Base-by-base conservation (phyloP, 257 asterid genomes). In the Solanum bulbocastanum region DNA sequence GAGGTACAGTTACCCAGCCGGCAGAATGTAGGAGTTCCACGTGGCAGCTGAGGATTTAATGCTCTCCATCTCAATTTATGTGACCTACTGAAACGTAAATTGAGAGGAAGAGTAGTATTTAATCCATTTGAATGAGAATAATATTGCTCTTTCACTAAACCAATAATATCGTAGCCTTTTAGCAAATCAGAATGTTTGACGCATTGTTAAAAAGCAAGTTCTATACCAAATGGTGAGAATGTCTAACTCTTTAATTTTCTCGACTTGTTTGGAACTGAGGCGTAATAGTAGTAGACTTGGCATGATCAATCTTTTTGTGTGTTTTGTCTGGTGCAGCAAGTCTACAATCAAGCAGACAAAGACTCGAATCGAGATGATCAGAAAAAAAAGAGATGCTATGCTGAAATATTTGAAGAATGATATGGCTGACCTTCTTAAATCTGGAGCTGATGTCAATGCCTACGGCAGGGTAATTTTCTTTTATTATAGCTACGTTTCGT, bases 391-490 rank as follows among this genome's bases (percentile, higher is more conserved):
- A 87, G 93, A 90, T 33, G 98, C 98, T 87, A 93, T 92, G 90
- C 94, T 91, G 92, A 96, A 90, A 89, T 94, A 90, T 87, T 88
- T 95, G 93, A 94, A 91, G 91, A 96, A 92, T 78, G 99, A 97
- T 88, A 88, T 96, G 86, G 90, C 91, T 75, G 97, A 95, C 91
- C 98, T 95, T 85, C 95, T 97, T 37, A 94, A 62, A 84, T 90
- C 90, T 92, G 95, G 92, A 42, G 79, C 91, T 49, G 97, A 93
- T 88, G 12, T 36, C 76, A 83, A 94, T 36, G 99, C 99, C 75
- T 95, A 92, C 86, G 93, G 90, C 91, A 90, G 98, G 95, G 99
- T 96, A 92, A 79, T 44, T 14, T 79, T 44, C 25, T 27, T 40
- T 16, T 20, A 32, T 85, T 74, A 32, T 27, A 23, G 18, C 37